phyloP scores from a whole-genome alignment of 352 stramenopile species.

The Hyaloperonospora arabidopsidis region DNA sequence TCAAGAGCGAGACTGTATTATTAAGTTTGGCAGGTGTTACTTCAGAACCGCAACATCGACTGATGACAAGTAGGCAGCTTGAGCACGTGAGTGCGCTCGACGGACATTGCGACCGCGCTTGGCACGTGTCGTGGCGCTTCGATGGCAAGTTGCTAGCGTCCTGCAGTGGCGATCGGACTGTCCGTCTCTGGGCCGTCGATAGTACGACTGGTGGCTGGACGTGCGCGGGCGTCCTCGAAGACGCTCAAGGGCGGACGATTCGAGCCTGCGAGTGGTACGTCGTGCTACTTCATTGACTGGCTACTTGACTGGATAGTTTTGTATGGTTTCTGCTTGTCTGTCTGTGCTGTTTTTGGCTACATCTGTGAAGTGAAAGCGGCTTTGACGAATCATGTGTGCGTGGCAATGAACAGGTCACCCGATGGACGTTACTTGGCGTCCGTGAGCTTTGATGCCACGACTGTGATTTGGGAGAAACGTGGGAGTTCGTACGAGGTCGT shows the following conservation, averaged over 20 bases:
- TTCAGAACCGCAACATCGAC: no score
- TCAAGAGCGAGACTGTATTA: no score
- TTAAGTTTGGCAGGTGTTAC: no score
- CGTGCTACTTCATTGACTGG: background rate
- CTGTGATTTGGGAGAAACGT: conserved; percentile 91
- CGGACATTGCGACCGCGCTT: conserved; percentile 86
- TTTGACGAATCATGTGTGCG: no score
- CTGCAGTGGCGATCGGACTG: conserved; percentile 86
- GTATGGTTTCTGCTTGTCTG: no score
- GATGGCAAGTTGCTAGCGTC: conserved; percentile 83
- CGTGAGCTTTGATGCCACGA: conserved; percentile 94
- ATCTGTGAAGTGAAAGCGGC: no score
- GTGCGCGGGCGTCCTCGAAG: conserved; percentile 88
- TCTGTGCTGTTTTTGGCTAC: no score
- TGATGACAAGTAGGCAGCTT: no score
- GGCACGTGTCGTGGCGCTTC: conserved; percentile 87
- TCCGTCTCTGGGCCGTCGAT: conserved; percentile 74
- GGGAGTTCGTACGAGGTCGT: conserved; percentile 88
- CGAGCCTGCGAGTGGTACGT: conserved; percentile 89
- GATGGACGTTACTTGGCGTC: conserved; percentile 86
- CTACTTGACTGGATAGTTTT: no score
- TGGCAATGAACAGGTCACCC: conserved; percentile 38
- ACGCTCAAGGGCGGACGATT: conserved; percentile 92
- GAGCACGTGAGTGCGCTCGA: conserved; percentile 55
- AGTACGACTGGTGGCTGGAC: conserved; percentile 62